Conservation (phyloP, 2,329 filamentous ascomycete species). For the Alternaria sp. region DNA sequence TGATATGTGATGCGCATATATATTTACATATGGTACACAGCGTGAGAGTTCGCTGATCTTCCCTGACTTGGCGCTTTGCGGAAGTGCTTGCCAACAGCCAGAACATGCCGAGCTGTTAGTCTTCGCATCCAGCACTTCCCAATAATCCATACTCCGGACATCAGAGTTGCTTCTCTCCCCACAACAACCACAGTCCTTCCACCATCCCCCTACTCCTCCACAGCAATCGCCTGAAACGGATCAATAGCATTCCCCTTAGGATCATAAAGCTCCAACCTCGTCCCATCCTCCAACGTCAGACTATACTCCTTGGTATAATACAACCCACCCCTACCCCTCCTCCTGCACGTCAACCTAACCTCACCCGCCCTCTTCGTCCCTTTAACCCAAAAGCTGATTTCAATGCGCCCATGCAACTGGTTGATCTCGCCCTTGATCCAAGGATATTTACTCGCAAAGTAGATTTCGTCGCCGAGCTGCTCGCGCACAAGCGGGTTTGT, state of each 20-base stretch:
- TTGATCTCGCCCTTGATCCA: constrained; percentile 75
- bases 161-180: neutral
- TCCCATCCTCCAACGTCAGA: constrained; percentile 70
- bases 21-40: constrained; percentile 23
- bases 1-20: constrained; percentile 17
- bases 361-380: constrained; percentile 73
- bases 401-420: constrained; percentile 87
- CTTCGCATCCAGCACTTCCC: neutral
- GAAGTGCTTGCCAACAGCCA: neutral
- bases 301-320: constrained; percentile 95
- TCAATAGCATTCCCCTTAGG: constrained; percentile 60
- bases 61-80: neutral
- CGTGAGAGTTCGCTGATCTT: neutral
- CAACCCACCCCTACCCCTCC: constrained; percentile 70
- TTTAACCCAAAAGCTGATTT: constrained; percentile 86
- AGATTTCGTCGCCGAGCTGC: constrained; percentile 75
- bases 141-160: neutral
- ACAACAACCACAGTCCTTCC: neutral
- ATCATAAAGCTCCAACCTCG: constrained; percentile 77
- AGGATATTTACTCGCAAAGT: constrained; percentile 57
- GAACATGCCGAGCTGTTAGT: neutral
- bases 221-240: constrained; percentile 63
- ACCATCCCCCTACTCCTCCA: constrained; percentile 24
- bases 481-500: constrained; percentile 77
- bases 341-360: constrained; percentile 81